Evolutionary conservation across 805 yeast genomes (phyloP).

Genomic region (Pichia scutulata): DNA sequence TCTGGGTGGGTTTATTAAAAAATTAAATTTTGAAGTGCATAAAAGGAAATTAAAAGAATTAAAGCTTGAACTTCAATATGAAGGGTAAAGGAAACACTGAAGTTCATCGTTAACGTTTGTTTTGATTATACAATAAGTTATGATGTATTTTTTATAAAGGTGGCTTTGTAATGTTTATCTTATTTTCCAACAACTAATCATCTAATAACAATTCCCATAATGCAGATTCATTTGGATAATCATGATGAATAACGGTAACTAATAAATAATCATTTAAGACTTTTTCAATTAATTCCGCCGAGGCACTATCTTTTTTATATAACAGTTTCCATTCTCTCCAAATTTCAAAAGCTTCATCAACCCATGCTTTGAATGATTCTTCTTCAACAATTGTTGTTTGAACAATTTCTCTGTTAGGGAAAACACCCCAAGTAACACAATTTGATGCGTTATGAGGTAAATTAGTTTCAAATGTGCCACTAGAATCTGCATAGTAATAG

Average conservation of each 20-base stretch:
- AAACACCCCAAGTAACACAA: conserved; percentile 97
- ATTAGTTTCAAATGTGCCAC: conserved; percentile 54
- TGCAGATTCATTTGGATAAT: conserved; percentile 62
- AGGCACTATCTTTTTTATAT: conserved; percentile 48
- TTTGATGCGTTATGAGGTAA: conserved; percentile 48
- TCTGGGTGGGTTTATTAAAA: conserved; percentile 25
- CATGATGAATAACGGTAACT: conserved; percentile 85
- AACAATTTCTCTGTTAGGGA: conserved; percentile 80
- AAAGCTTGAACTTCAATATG: conserved; percentile 24
- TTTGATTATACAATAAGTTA: background rate
- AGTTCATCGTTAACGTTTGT: background rate
- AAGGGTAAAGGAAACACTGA: conserved; percentile 2
- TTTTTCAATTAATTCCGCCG: conserved; percentile 54
- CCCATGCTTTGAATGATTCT: conserved; percentile 93
- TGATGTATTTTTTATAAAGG: background rate
- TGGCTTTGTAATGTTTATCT: background rate
- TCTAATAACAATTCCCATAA: conserved; percentile 62
- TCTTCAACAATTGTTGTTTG: conserved; percentile 90
- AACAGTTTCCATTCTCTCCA: conserved; percentile 90
- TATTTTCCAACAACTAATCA: background rate
- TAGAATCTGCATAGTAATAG: conserved; percentile 65
- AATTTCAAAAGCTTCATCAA: conserved; percentile 86
- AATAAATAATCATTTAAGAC: conserved; percentile 60
- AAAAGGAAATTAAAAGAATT: conserved; percentile 33
- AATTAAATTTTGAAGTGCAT: conserved; percentile 20